Evolutionary conservation across 2,329 filamentous ascomycete species (phyloP), one percentile per base, ranked within the genome.

Genomic region (Parastagonospora avenae): DNA sequence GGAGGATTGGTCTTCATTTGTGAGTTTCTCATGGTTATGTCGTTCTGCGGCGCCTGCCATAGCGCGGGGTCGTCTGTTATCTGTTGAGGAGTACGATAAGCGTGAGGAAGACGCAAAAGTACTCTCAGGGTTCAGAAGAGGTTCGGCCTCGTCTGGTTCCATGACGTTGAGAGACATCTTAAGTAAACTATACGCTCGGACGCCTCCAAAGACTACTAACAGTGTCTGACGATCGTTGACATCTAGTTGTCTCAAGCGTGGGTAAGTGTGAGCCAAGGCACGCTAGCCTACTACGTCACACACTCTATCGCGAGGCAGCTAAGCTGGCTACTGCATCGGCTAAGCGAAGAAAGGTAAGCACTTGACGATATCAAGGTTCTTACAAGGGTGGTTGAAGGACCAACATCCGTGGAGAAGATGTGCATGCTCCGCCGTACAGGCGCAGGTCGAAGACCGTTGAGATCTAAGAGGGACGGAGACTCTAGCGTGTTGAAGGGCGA

Each of bases 261-360:
- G 35, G 14, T 16, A 19, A 8, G 14, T 16, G 19, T 9, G 31
- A 27, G 37, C 37, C 37, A 16, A n/a, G 19, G 12, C 19, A 24
- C 37, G n/a, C 37, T 39, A 43, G 28, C 41, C 41, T 6, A n/a
- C 44, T 46, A 46, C 44, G 44, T 46, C 44, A 46, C 35, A 12
- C 33, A n/a, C 16, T 37, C 7, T 31, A 42, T 32, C 32, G 14
- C 27, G 16, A 16, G 19, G 24, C 14, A 14, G 19, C 42, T 44
- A 44, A 14, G 10, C 32, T 28, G 29, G 12, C 16, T 28, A 14
- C 3, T 16, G 42, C 10, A 36, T 14, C 10, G 10, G 32, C 31
- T 44, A 44, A 44, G 16, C 31, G 15, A 36, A 36, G 42, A 36
- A 15, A 12, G 42, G 42, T 36, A 43, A 43, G 41, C 29, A 28